Evolutionary conservation across 2,329 filamentous ascomycete species (phyloP).

Genomic region (Trichoderma atrobrunneum): DNA sequence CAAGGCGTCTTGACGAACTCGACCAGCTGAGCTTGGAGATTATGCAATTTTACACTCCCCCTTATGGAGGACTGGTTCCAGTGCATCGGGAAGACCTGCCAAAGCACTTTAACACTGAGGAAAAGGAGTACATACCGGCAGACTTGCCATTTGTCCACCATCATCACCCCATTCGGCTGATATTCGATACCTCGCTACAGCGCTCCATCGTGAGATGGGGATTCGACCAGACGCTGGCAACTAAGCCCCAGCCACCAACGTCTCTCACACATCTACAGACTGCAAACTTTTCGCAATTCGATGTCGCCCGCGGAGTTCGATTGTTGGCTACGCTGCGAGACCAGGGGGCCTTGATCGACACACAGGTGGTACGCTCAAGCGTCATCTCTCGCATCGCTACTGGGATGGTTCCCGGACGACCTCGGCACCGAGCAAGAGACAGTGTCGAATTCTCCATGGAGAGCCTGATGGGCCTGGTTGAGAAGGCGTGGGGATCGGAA

Average conservation of each 20-base stretch:
- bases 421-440: conserved; percentile 31
- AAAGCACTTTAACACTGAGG: neutral
- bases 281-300: conserved; percentile 27
- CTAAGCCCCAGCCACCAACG: conserved; percentile 21
- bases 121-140: conserved; percentile 30
- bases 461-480: conserved; percentile 33
- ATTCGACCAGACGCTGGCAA: conserved; percentile 39
- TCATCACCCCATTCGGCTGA: conserved; percentile 45
- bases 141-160: conserved; percentile 43
- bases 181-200: conserved; percentile 44
- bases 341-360: conserved; percentile 36
- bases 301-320: conserved; percentile 38
- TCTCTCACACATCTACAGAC: conserved; percentile 16
- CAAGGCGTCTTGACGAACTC: conserved; percentile 45
- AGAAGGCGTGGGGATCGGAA: conserved; percentile 36
- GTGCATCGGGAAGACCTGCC: conserved; percentile 46
- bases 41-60: conserved; percentile 37
- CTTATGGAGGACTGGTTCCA: conserved; percentile 36
- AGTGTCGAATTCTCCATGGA: conserved; percentile 30
- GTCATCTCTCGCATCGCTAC: conserved; percentile 32
- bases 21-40: conserved; percentile 44
- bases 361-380: conserved; percentile 30
- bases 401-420: conserved; percentile 29
- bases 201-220: conserved; percentile 44
- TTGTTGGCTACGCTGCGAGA: conserved; percentile 36